Base-by-base conservation (phyloP, 768 basidiomycete genomes). In the Tulasnella sp. region DNA sequence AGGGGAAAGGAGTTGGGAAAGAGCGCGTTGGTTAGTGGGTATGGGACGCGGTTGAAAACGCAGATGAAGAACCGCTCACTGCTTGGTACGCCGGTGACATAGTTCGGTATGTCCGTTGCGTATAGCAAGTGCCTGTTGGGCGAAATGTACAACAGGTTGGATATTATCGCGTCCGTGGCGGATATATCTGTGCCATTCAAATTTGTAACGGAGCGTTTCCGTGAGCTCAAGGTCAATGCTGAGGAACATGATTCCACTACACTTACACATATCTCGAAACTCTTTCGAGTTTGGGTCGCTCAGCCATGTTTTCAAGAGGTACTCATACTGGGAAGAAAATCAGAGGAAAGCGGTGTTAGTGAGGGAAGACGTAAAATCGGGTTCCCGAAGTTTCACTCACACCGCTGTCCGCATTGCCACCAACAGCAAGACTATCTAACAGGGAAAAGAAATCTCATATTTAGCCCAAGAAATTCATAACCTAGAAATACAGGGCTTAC, bases 241-340 rank as follows among this genome's bases (percentile, higher is more conserved):
- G 29, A 26, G 37, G 0, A 26, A 20, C 46, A 5, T 74, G 46
- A 44, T 7, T 46, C 35, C 3, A 32, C 51, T 23, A 9, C 7
- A 81, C 90, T 46, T 86, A 93, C 92, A 93, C 87, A 91, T 88
- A 82, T 90, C 88, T 5, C 92, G 84, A 78, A 87, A 90, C 18
- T 83, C 83, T 81, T 86, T 88, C 81, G 93, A 91, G 5, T 87
- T 87, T 81, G 88, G 87, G 16, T 87, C 90, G 7, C 90, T 91
- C 70, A 93, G 84, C 83, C 90, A 92, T 75, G 90, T 88, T 81
- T 93, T 93, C 77, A 93, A 87, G 37, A 91, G 87, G 81, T 93
- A 93, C 83, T 93, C 92, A 79, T 93, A 92, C 15, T 82, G 73
- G 15, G 39, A 23, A 72, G 5, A 70, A 69, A 70, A 69, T 35